Base-by-base conservation (phyloP, 1,284 basidiomycete genomes). In the Cyathus olla region DNA sequence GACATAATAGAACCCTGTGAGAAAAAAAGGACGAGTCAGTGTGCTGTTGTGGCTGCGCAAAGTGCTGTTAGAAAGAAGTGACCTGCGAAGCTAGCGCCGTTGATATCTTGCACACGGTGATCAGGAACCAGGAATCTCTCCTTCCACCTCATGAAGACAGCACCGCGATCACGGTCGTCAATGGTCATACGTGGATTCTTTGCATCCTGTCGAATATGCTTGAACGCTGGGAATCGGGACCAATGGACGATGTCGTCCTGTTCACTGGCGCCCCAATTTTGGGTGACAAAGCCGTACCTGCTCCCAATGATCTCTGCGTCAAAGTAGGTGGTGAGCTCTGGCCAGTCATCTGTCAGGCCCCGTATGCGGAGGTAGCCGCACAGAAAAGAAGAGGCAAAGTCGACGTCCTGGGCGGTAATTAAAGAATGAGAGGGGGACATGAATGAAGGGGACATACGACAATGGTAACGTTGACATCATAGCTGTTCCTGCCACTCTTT, bases 121-220 rank as follows among this genome's bases (percentile, higher is more conserved):
- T 97, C 95, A 10, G 97, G 97, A 15, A 98, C 95, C 60, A 99
- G 82, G 77, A 98, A 98, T 70, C 92, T 87, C 79, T 99, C 97
- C 80, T 99, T 99, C 94, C 96, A 98, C 61, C 97, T 86, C 93
- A 99, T 96, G 75, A 98, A 99, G 27, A 94, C 89, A 22, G 90
- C 90, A 5, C 90, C 90, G 47, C 90, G 86, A 70, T 91, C 90
- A 27, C 88, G 83, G 66, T 93, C 92, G 61, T 89, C 83, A 71
- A 96, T 90, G 27, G 92, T 92, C 75, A 94, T 73, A 63, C 90
- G 86, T 0, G 94, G 93, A 67, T 88, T 85, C 72, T 90, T 86
- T 65, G 95, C 84, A 67, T 96, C 88, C 71, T 87, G 82, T 79
- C 88, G 87, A 66, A 95, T 85, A 70, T 91, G 87, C 37, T 90